A percentile compares a stretch with the other conserved stretches of the same genome.
Conservation (phyloP, 2,329 filamentous ascomycete genomes). For the Lachnellula cervina region DNA sequence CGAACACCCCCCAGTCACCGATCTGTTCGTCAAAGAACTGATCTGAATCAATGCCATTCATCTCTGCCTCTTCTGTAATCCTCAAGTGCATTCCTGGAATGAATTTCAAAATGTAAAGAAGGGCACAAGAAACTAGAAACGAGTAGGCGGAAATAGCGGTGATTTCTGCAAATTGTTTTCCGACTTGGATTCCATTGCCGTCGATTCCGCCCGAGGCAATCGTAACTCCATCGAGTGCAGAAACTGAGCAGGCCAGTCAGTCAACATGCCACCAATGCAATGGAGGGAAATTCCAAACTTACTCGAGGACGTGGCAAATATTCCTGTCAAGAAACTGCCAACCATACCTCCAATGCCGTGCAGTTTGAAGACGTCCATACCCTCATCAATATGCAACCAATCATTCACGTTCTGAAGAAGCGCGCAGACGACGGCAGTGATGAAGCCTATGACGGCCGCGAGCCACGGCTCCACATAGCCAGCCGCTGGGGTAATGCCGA, state of each 20-base stretch:
- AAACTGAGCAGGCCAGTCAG: constrained; percentile 34
- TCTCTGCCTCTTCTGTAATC: constrained; percentile 50
- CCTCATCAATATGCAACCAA: constrained; percentile 50
- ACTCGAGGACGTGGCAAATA: constrained; percentile 45
- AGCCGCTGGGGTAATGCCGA: constrained; percentile 54
- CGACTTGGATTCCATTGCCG: constrained; percentile 49
- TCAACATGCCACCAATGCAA: background rate
- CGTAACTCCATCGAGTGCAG: constrained; percentile 47
- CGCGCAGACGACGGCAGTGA: constrained; percentile 45
- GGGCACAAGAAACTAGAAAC: constrained; percentile 46
- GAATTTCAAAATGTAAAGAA: constrained; percentile 52
- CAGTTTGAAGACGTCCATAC: constrained; percentile 55
- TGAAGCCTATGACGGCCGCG: constrained; percentile 46
- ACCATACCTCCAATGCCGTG: constrained; percentile 56
- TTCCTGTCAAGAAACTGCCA: constrained; percentile 51
- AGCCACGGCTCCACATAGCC: constrained; percentile 51
- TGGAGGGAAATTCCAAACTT: constrained; percentile 5
- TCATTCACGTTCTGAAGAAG: constrained; percentile 46
- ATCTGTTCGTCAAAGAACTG: constrained; percentile 44
- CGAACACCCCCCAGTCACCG: constrained; percentile 33
- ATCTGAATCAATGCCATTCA: constrained; percentile 47
- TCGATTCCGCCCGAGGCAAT: constrained; percentile 42
- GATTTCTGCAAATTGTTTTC: constrained; percentile 53
- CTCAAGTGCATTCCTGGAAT: constrained; percentile 54
- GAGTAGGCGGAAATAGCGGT: constrained; percentile 50